Evolutionary conservation across 1,284 basidiomycete genomes (phyloP).

Genomic region (Fomitopsis pinicola): DNA sequence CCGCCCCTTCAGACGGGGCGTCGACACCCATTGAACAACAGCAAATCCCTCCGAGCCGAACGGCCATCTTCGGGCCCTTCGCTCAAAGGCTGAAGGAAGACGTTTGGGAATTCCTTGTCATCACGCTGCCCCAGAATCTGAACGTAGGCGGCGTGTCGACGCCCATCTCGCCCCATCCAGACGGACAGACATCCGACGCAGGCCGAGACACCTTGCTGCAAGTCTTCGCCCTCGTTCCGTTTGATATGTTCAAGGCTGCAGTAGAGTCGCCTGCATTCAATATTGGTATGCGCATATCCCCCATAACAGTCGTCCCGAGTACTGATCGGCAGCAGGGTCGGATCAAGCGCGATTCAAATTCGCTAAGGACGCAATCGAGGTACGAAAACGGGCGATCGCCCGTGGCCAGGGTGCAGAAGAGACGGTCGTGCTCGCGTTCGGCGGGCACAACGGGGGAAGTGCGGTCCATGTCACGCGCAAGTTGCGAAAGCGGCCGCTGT

Average conservation of each 20-base stretch:
- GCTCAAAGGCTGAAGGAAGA: constrained; percentile 64
- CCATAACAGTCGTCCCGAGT: background rate
- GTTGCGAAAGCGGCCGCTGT: constrained; percentile 75
- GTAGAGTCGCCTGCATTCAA: constrained; percentile 74
- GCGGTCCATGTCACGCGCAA: constrained; percentile 83
- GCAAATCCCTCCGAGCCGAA: constrained; percentile 35
- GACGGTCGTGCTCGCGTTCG: constrained; percentile 83
- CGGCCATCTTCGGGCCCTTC: constrained; percentile 68
- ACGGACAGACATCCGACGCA: constrained; percentile 37
- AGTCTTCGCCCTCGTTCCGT: constrained; percentile 72
- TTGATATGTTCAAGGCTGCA: constrained; percentile 77
- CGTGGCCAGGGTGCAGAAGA: constrained; percentile 67
- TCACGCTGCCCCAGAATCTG: constrained; percentile 62
- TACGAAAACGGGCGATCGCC: constrained; percentile 66
- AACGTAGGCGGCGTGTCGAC: constrained; percentile 27
- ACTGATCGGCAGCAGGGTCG: constrained; percentile 43
- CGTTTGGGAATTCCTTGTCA: constrained; percentile 73
- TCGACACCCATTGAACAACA: constrained; percentile 39
- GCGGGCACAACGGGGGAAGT: constrained; percentile 64
- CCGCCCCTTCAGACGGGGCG: constrained; percentile 46
- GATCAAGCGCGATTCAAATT: constrained; percentile 86
- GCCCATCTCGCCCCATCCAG: constrained; percentile 27
- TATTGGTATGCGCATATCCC: constrained; percentile 50
- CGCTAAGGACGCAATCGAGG: constrained; percentile 81
- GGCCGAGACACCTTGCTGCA: constrained; percentile 66